Percentiles rank a stretch among this genome's conserved stretches.
These are phyloP conservation scores for Umbelopsis vinacea DNA, from an alignment of 192 early-diverging fungal species.

Conservation along the genomic window DNA sequence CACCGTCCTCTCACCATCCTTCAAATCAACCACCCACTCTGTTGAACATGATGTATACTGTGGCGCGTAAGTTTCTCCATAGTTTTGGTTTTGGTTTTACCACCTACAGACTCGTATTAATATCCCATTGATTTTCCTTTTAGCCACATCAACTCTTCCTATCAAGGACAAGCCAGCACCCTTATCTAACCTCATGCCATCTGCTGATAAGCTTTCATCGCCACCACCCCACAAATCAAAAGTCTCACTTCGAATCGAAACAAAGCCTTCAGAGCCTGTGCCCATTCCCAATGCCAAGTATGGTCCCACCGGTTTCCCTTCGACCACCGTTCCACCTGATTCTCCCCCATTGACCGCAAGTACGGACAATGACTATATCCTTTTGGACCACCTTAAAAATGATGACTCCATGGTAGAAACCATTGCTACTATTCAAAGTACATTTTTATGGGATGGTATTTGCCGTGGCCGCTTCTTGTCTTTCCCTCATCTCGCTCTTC, in stretches of 20 bases:
- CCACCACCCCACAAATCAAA: neutral
- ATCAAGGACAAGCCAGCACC: slow-evolving; percentile 1
- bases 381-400: slow-evolving; percentile 12
- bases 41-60: slow-evolving; percentile 4
- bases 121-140: neutral
- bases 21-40: neutral
- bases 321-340: neutral
- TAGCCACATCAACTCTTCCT: neutral
- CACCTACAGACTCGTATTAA: neutral
- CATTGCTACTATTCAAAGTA: slow-evolving; percentile 11
- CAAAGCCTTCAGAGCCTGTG: slow-evolving; percentile 4
- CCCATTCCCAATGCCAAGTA: neutral
- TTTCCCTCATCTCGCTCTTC: slow-evolving; percentile 43
- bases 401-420: neutral
- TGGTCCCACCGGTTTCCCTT: neutral
- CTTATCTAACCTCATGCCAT: slow-evolving; percentile 5
- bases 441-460: slow-evolving; percentile 10
- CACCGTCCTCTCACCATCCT: neutral
- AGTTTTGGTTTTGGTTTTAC: neutral
- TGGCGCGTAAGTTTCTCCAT: slow-evolving; percentile 18
- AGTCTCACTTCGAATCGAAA: neutral
- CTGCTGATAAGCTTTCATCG: neutral
- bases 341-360: slow-evolving; percentile 8
- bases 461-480: slow-evolving; percentile 12
- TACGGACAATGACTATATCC: neutral